Evolutionary conservation across 2,329 filamentous ascomycete species (phyloP).

Genomic region (Sporothrix brasiliensis): DNA sequence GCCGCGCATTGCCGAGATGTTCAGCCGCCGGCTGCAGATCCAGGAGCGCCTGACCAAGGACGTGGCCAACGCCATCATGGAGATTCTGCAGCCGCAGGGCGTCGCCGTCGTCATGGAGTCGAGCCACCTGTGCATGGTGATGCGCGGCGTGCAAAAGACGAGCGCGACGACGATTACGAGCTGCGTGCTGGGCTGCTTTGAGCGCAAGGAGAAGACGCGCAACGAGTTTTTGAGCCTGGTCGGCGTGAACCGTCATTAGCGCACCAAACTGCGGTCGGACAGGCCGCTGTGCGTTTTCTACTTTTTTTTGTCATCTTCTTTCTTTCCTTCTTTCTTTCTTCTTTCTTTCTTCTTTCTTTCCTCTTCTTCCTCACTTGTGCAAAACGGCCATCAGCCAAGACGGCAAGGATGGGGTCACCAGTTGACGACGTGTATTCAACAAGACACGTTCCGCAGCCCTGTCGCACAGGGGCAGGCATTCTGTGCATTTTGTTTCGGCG

Average conservation of each 20-base stretch:
- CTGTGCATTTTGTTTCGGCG: constrained; percentile 11
- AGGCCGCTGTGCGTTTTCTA: not conserved
- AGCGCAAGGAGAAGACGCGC: constrained; percentile 86
- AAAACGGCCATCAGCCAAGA: constrained; percentile 1
- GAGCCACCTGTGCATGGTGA: constrained; percentile 96
- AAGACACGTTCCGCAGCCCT: constrained; percentile 24
- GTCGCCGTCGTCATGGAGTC: constrained; percentile 98
- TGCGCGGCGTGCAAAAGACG: constrained; percentile 96
- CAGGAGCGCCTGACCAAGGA: constrained; percentile 96
- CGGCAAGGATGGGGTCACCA: constrained; percentile 19
- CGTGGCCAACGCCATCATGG: constrained; percentile 89
- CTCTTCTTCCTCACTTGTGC: not conserved
- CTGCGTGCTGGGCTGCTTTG: constrained; percentile 96
- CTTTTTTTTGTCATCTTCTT: not conserved
- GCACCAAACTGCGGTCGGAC: no score
- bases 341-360: not conserved
- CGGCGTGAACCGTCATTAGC: constrained; percentile 55
- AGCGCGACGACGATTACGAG: constrained; percentile 86
- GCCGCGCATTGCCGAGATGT: constrained; percentile 96
- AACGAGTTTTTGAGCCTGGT: constrained; percentile 91
- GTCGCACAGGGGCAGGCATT: constrained; percentile 3
- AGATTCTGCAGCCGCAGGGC: constrained; percentile 89
- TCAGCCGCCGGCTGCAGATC: constrained; percentile 87
- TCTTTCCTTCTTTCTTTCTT: not conserved
- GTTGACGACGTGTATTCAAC: constrained; percentile 33